phyloP scores from a whole-genome alignment of 345 rosid species.

The Kandelia obovata region DNA sequence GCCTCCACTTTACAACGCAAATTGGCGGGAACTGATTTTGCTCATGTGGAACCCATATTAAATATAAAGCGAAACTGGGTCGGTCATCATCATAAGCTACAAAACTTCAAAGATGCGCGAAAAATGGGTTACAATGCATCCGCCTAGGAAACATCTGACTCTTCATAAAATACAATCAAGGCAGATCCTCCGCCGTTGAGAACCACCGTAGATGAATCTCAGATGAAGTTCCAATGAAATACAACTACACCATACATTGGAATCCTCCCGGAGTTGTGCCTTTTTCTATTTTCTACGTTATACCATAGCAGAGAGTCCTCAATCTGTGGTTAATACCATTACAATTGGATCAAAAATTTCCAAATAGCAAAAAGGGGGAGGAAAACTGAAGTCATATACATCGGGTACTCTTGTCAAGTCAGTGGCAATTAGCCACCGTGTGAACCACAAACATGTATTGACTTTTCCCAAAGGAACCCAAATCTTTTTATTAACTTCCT shows the following conservation, averaged over 20 bases:
- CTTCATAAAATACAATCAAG: no score
- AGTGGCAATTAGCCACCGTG: background rate
- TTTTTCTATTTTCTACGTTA: background rate
- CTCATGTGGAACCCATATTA: no score
- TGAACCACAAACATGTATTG: no score
- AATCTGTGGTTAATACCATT: background rate
- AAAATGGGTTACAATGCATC: background rate
- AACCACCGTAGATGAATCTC: no score
- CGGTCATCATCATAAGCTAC: no score
- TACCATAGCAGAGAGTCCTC: background rate
- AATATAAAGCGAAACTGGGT: no score
- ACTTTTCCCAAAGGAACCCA: no score
- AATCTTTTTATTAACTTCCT: background rate
- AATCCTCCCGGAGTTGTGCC: constrained; percentile 57
- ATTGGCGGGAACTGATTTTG: no score
- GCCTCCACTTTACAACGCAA: no score
- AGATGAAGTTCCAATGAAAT: background rate
- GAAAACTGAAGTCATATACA: background rate
- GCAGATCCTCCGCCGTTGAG: no score
- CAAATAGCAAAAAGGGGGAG: background rate
- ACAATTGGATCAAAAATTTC: background rate
- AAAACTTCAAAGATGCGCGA: no score
- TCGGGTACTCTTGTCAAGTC: background rate
- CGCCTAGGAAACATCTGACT: background rate
- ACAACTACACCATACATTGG: constrained; percentile 73